phyloP scores from a whole-genome alignment of 176 grass and related monocot genomes.

The Rhynchospora tenuis region DNA sequence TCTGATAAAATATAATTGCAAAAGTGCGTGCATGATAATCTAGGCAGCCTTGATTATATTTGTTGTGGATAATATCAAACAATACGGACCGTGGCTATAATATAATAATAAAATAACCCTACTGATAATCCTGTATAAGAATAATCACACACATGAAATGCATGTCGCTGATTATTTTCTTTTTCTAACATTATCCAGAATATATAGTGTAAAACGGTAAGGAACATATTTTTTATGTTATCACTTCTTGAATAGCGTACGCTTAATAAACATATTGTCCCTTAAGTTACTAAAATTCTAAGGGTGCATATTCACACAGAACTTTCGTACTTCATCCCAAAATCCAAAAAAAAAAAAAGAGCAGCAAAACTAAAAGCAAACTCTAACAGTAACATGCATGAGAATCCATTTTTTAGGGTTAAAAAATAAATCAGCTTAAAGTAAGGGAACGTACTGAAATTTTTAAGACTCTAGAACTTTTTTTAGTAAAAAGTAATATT shows the following conservation, averaged over 20 bases:
- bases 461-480: too few relatives aligned
- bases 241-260: too few relatives aligned
- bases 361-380: neutral
- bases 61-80: neutral
- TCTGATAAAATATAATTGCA: neutral
- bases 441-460: neutral
- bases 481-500: too few relatives aligned
- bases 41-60: neutral
- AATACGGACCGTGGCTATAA: neutral
- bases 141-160: slow-evolving; percentile 10
- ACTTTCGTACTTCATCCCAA: neutral
- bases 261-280: too few relatives aligned
- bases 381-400: neutral
- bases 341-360: neutral
- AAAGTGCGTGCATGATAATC: neutral
- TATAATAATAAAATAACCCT: neutral
- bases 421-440: neutral
- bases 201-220: neutral
- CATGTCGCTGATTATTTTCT: neutral
- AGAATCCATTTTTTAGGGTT: neutral
- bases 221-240: neutral
- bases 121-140: neutral
- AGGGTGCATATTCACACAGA: neutral
- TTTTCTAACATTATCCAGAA: neutral
- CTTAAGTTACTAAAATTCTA: neutral